These are phyloP conservation scores for Colletotrichum simmondsii DNA, from an alignment of 2,329 filamentous ascomycete species.

Conservation along the genomic window DNA sequence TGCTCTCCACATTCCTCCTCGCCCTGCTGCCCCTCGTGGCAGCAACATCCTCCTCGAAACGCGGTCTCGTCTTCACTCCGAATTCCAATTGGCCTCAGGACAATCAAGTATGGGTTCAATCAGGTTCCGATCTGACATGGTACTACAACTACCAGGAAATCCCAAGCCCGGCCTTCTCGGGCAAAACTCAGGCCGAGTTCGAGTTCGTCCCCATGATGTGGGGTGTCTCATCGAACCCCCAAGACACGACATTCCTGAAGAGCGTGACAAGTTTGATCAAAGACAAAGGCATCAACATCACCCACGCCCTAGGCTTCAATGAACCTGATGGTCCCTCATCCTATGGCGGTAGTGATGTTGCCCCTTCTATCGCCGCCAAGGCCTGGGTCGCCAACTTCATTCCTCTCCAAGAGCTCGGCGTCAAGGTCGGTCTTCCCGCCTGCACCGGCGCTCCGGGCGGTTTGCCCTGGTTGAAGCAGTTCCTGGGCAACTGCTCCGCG, in stretches of 20 bases:
- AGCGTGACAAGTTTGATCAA: conserved; percentile 66
- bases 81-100: conserved; percentile 66
- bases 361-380: conserved; percentile 69
- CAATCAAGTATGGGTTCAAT: conserved; percentile 71
- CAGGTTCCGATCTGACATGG: conserved; percentile 75
- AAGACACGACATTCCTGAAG: conserved; percentile 69
- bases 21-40: conserved; percentile 38
- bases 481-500: conserved; percentile 64
- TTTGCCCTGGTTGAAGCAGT: conserved; percentile 70
- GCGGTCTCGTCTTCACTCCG: conserved; percentile 77
- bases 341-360: conserved; percentile 72
- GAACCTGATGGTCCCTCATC: conserved; percentile 73
- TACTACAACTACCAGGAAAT: conserved; percentile 82
- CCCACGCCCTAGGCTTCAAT: conserved; percentile 80
- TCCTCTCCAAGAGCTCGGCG: conserved; percentile 71
- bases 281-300: conserved; percentile 65
- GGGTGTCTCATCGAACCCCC: conserved; percentile 63
- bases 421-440: conserved; percentile 77
- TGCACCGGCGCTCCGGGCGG: conserved; percentile 72
- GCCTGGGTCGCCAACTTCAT: conserved; percentile 79
- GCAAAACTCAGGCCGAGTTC: conserved; percentile 64
- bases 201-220: conserved; percentile 87
- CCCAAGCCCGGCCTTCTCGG: conserved; percentile 64
- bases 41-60: conserved; percentile 65
- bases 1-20: conserved; percentile 36